Conservation (phyloP, 208 protist species). For the Herpetomonas samuelpessoai region DNA sequence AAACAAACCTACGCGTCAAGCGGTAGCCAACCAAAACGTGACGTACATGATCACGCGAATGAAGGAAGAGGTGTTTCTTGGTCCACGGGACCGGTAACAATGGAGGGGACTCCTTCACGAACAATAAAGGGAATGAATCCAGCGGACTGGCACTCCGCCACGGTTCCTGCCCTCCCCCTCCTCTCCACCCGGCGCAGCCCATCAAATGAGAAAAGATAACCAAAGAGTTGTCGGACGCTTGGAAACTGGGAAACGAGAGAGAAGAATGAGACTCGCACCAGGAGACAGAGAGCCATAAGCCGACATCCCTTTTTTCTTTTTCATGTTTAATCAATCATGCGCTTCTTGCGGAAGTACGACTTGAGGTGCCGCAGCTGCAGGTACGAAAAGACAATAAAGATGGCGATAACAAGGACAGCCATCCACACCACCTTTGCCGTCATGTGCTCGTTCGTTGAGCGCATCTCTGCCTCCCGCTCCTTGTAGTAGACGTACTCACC, state of each 20-base stretch:
- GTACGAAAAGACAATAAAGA: conserved; percentile 72
- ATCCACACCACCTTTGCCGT: conserved; percentile 62
- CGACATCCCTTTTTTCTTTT: background rate
- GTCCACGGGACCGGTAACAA: too few species aligned
- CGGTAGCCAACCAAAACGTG: too few species aligned
- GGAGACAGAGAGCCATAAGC: background rate
- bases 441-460: conserved; percentile 85
- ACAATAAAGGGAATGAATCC: too few species aligned
- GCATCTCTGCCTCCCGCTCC: conserved; percentile 83
- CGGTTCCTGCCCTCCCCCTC: background rate
- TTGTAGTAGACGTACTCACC: conserved; percentile 87
- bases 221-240: background rate
- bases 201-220: background rate
- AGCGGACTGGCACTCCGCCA: too few species aligned
- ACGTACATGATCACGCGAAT: too few species aligned
- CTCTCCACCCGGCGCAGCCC: too few species aligned
- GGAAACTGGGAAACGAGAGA: conserved; percentile 4
- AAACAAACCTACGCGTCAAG: too few species aligned
- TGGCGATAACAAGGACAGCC: conserved; percentile 49
- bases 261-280: background rate
- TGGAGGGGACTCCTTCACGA: too few species aligned
- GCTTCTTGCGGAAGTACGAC: conserved; percentile 86
- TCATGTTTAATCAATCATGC: conserved; percentile 79
- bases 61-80: too few species aligned
- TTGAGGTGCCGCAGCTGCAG: conserved; percentile 77